Percentiles rank a stretch among this genome's conserved stretches.
Evolutionary conservation across 768 basidiomycete genomes (phyloP).

Genomic region (Termitomyces sp.): DNA sequence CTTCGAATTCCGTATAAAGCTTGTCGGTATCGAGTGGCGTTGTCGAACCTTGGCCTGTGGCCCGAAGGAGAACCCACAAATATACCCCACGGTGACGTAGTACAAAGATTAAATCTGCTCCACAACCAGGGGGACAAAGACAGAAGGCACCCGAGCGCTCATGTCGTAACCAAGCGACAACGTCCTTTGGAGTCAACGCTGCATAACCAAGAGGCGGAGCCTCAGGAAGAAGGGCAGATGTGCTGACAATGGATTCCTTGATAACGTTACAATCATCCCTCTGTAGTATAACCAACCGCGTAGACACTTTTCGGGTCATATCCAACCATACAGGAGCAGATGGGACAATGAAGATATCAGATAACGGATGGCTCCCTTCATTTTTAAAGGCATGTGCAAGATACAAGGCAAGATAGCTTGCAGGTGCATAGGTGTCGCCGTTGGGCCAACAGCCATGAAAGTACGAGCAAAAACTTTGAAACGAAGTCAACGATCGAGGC

Average conservation of each 20-base stretch:
- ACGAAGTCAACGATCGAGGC: background rate
- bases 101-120: background rate
- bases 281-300: background rate
- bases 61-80: background rate
- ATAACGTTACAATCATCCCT: background rate
- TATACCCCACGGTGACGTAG: background rate
- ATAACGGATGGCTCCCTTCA: background rate
- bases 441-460: background rate
- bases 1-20: background rate
- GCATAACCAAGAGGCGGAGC: slow-evolving; percentile 1
- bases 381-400: background rate
- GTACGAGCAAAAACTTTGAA: background rate
- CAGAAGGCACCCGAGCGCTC: background rate
- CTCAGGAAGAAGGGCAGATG: background rate
- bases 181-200: background rate
- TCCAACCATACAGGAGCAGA: background rate
- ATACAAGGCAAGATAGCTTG: background rate
- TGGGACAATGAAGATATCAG: background rate
- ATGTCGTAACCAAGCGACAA: background rate
- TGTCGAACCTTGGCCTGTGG: background rate
- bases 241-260: background rate
- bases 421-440: background rate
- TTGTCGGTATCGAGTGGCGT: background rate
- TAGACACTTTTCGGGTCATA: background rate
- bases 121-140: background rate